Conservation (phyloP, 192 early-diverging fungal species). For the Coemansia sp. region DNA sequence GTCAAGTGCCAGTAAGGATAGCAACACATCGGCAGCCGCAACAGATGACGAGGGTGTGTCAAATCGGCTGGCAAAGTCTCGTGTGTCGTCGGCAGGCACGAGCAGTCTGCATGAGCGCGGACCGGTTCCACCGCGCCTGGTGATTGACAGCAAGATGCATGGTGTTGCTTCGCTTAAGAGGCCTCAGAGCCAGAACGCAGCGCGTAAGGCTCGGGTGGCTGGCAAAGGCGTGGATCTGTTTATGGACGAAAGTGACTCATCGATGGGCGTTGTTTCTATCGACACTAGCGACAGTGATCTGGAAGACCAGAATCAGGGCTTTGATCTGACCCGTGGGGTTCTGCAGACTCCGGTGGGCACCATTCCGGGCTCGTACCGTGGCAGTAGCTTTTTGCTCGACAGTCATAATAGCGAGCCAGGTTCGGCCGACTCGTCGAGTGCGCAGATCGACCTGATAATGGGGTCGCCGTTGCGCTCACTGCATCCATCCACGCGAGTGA, state of each 20-base stretch:
- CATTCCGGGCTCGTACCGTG: slow-evolving; percentile 15
- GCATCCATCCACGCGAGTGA: slow-evolving; percentile 11
- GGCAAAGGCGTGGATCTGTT: not conserved
- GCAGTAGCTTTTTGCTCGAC: slow-evolving; percentile 18
- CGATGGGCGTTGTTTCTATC: slow-evolving; percentile 17
- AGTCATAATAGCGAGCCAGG: slow-evolving; percentile 6
- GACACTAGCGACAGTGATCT: slow-evolving; percentile 29
- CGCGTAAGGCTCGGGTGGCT: not conserved
- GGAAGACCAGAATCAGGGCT: slow-evolving; percentile 6
- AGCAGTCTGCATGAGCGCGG: slow-evolving; percentile 13
- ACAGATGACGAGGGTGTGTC: slow-evolving; percentile 17
- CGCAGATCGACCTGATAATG: slow-evolving; percentile 36
- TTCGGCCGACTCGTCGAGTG: slow-evolving; percentile 14
- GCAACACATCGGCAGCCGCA: slow-evolving; percentile 5
- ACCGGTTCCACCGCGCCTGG: slow-evolving; percentile 38
- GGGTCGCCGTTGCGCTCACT: slow-evolving; percentile 39
- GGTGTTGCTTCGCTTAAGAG: not conserved
- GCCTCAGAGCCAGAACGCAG: not conserved
- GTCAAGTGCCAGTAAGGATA: slow-evolving; percentile 9
- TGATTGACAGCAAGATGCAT: slow-evolving; percentile 12
- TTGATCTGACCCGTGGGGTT: slow-evolving; percentile 7
- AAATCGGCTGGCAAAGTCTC: not conserved
- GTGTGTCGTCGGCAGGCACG: slow-evolving; percentile 12
- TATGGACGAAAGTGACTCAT: slow-evolving; percentile 6
- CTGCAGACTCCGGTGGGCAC: slow-evolving; percentile 16